Percentiles rank a stretch among this genome's conserved stretches.
Conservation (phyloP, 1,284 basidiomycete species). For the Phellopilus nigrolimitatus region DNA sequence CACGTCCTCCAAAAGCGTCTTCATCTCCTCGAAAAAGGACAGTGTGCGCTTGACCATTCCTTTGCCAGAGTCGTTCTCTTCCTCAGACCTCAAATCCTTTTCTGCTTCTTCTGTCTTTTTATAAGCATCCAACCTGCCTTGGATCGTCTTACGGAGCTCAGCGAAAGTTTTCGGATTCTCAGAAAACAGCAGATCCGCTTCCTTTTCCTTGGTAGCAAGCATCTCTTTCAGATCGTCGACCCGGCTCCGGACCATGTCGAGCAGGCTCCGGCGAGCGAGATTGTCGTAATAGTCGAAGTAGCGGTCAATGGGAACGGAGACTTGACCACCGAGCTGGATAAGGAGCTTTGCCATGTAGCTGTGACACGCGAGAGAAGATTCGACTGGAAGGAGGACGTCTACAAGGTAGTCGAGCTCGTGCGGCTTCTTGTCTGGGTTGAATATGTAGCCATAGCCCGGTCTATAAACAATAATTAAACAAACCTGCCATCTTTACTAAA, state of each 20-base stretch:
- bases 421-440: background rate
- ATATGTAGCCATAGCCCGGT: background rate
- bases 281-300: constrained; percentile 19
- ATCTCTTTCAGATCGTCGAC: constrained; percentile 25
- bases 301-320: constrained; percentile 32
- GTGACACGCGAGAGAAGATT: constrained; percentile 35
- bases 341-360: constrained; percentile 43
- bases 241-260: constrained; percentile 38
- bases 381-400: constrained; percentile 34
- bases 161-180: constrained; percentile 8
- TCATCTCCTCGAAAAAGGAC: constrained; percentile 34
- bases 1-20: constrained; percentile 32
- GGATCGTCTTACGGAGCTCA: background rate
- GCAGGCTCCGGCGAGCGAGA: constrained; percentile 28
- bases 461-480: background rate
- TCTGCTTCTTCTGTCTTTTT: background rate
- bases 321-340: constrained; percentile 37
- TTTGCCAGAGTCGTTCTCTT: background rate
- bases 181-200: constrained; percentile 5
- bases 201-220: constrained; percentile 21
- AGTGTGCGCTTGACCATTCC: constrained; percentile 22
- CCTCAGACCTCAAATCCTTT: too few relatives aligned
- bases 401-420: constrained; percentile 24
- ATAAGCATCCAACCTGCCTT: background rate
- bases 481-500: background rate